Evolutionary conservation across 352 stramenopile genomes (phyloP), one percentile per base, ranked within the genome.

Genomic region (Phytophthora citricola): DNA sequence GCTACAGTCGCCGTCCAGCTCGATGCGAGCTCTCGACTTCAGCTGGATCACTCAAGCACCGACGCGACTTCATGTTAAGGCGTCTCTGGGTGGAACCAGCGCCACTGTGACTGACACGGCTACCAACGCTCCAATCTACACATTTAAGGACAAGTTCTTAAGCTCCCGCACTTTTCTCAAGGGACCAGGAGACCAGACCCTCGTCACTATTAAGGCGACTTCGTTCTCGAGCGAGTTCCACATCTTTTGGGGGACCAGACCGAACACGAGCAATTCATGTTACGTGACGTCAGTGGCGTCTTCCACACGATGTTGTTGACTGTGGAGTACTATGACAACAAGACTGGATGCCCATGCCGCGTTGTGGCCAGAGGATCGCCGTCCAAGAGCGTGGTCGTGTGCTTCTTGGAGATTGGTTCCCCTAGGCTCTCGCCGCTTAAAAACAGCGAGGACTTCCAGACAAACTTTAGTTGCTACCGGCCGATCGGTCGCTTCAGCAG

Each of bases 151-250:
- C 41, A 47, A 26, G 22, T 14, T 47, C n/a, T 14, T 47, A 20
- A 47, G 41, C 41, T 29, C 17, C 41, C 41, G 41, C 20, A 32
- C 43, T 12, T 49, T 49, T 49, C 43, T 49, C 3, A 49, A 49
- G 22, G 20, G 17, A 15, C 41, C 17, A 20, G 17, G 11, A 17
- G 41, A 24, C 4, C 43, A 31, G 22, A n/a, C 29, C 20, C 43
- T 49, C 11, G 43, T 32, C 10, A 49, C 43, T 10, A 22, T 49
- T 5, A 49, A 49, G 22, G 29, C 26, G 11, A 32, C 14, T 22
- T 20, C 6, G 3, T 49, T 49, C 20, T 49, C 43, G 20, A 49
- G 20, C 43, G 29, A 49, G 22, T 49, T 49, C 43, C 43, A 49
- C 43, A 26, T 49, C 20, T 49, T 49, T 14, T 4, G 17, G 43